Conservation (phyloP, 108 stramenopile genomes). For the Nitzschia sp. region DNA sequence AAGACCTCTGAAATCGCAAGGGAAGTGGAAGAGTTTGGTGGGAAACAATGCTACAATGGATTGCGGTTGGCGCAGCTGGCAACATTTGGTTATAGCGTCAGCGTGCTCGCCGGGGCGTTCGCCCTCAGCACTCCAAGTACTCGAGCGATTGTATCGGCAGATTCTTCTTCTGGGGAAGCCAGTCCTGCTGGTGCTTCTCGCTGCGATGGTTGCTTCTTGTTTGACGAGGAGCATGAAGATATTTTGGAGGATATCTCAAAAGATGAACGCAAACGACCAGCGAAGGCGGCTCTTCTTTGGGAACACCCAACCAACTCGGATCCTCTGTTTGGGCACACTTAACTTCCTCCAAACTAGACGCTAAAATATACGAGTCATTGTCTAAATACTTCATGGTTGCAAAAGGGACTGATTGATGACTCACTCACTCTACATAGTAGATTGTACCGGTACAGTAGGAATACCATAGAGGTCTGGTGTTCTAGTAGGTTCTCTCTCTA, state of each 20-base stretch:
- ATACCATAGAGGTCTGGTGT: too few relatives aligned
- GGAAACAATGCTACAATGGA: conserved; percentile 64
- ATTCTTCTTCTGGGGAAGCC: conserved; percentile 22
- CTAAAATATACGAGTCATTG: too few relatives aligned
- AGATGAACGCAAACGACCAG: conserved; percentile 67
- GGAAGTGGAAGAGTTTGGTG: conserved; percentile 77
- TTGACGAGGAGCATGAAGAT: conserved; percentile 40
- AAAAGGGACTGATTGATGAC: too few relatives aligned
- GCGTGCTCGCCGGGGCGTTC: conserved; percentile 68
- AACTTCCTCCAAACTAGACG: too few relatives aligned
- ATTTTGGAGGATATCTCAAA: conserved; percentile 47
- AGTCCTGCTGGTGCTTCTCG: conserved; percentile 33
- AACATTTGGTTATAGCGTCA: conserved; percentile 56
- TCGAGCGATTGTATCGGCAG: conserved; percentile 16
- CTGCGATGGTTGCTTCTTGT: conserved; percentile 55
- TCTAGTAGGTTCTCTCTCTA: too few relatives aligned
- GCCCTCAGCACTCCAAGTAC: conserved; percentile 45
- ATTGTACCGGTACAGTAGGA: too few relatives aligned
- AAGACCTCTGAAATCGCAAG: conserved; percentile 57
- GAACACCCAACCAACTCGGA: conserved; percentile 5
- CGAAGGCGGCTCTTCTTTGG: conserved; percentile 62
- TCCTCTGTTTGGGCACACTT: background rate
- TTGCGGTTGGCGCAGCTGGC: conserved; percentile 73
- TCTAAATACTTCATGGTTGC: too few relatives aligned
- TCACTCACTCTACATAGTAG: too few relatives aligned